Evolutionary conservation across 2,329 filamentous ascomycete species (phyloP), one percentile per base, ranked within the genome.

Genomic region (Scytalidium lignicola): DNA sequence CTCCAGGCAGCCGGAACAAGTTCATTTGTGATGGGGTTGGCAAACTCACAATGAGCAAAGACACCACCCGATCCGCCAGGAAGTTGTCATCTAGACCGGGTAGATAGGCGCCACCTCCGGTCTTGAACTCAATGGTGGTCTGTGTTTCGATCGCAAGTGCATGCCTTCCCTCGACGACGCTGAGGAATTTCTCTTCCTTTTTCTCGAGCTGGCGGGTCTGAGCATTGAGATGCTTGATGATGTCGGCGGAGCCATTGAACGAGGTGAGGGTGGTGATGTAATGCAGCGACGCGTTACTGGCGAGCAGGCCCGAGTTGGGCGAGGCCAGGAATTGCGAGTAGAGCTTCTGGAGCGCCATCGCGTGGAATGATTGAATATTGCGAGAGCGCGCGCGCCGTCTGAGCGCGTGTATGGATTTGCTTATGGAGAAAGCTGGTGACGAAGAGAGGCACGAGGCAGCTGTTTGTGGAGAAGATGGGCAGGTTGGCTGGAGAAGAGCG

Each of bases 61-160:
- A 82, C 53, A 90, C 90, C 48, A 80, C 80, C 62, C 85, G 85
- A 69, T 96, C 90, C 49, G 88, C 75, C 51, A 99, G 72, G 67
- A 97, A 96, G 73, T 96, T 96, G 74, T 96, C 90, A 63, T 97
- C 92, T 44, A 99, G 75, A 43, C 83, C 83, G 4, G 92, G 92
- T 49, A 97, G 79, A 71, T 93, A 97, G 55, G 85, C 79, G 55
- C 90, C 92, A 57, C 92, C 93, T 55, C 86, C 84, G 54, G 77
- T 82, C 49, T 84, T 66, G 67, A 99, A 96, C 65, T 95, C 86
- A 43, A 97, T 70, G 1, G 82, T 83, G 20, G 89, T 93, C 62
- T 95, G 86, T 43, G 90, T 75, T 69, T 97, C 91, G 51, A 88
- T 65, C 49, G 83, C 87, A 56, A 95, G 70, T 41, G 82, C 80